phyloP scores from a whole-genome alignment of 164 flowering plant species.

The Stephania cephalantha region DNA sequence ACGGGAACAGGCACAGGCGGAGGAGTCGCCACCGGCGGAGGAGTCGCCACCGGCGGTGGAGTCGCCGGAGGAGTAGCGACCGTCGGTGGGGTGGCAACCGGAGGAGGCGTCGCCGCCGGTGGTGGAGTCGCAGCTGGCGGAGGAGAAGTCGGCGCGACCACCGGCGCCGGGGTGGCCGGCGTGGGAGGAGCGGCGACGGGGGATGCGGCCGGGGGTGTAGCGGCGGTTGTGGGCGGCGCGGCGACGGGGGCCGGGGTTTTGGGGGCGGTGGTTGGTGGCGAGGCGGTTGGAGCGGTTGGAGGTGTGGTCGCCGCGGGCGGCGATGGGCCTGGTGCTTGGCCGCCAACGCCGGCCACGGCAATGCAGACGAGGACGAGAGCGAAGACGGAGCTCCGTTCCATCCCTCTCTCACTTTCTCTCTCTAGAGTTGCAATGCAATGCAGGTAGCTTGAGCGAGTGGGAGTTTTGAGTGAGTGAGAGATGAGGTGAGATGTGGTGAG shows the following conservation, averaged over 20 bases:
- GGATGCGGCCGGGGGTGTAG: slow-evolving; percentile 19
- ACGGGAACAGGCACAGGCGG: slow-evolving; percentile 27
- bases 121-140: slow-evolving; percentile 20
- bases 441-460: neutral
- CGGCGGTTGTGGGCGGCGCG: slow-evolving; percentile 13
- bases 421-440: neutral
- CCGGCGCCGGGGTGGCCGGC: slow-evolving; percentile 14
- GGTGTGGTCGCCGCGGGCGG: slow-evolving; percentile 36
- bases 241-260: slow-evolving; percentile 14
- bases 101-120: slow-evolving; percentile 22
- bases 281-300: slow-evolving; percentile 16
- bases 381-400: slow-evolving; percentile 22
- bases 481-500: slow-evolving; percentile 2
- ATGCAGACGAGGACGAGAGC: slow-evolving; percentile 38
- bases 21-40: slow-evolving; percentile 29
- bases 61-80: slow-evolving; percentile 18
- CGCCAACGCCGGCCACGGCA: slow-evolving; percentile 33
- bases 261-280: slow-evolving; percentile 6
- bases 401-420: neutral
- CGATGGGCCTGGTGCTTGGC: slow-evolving; percentile 43
- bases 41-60: slow-evolving; percentile 23
- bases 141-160: slow-evolving; percentile 24
- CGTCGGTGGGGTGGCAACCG: slow-evolving; percentile 9
- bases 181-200: slow-evolving; percentile 25
- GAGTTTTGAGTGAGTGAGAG: neutral